Conservation (phyloP, 2,329 filamentous ascomycete species). For the Sphaceloma murrayae region DNA sequence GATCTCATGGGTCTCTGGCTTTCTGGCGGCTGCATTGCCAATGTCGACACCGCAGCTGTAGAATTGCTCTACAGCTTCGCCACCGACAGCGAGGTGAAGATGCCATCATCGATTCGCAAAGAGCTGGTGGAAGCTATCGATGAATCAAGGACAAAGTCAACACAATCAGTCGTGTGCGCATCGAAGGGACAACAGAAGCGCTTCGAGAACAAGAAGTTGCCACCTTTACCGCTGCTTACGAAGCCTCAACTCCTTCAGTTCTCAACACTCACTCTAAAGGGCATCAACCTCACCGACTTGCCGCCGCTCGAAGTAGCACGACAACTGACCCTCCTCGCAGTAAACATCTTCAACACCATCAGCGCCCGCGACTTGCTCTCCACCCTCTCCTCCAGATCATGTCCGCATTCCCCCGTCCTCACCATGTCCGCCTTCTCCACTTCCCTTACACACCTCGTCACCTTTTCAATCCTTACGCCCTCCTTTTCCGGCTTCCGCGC, state of each 20-base stretch:
- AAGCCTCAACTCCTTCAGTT: conserved; percentile 69
- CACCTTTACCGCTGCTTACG: conserved; percentile 40
- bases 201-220: background rate
- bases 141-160: background rate
- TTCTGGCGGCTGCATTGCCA: conserved; percentile 86
- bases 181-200: background rate
- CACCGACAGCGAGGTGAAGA: conserved; percentile 30
- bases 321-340: conserved; percentile 86
- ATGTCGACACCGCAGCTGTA: conserved; percentile 68
- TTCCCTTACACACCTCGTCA: conserved; percentile 83
- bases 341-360: conserved; percentile 84
- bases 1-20: conserved; percentile 97
- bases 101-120: conserved; percentile 54
- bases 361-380: conserved; percentile 83
- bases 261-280: conserved; percentile 49
- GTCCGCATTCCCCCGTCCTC: conserved; percentile 77
- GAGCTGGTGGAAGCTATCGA: conserved; percentile 48
- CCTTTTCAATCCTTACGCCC: conserved; percentile 79
- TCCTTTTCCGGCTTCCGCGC: conserved; percentile 92
- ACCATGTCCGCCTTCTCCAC: conserved; percentile 90
- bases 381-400: conserved; percentile 85
- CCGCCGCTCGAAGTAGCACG: conserved; percentile 84
- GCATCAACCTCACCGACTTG: conserved; percentile 75
- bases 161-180: no score
- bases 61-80: conserved; percentile 72